Conservation (phyloP, 176 grass and related monocot genomes). For the Oryza glaberrima region DNA sequence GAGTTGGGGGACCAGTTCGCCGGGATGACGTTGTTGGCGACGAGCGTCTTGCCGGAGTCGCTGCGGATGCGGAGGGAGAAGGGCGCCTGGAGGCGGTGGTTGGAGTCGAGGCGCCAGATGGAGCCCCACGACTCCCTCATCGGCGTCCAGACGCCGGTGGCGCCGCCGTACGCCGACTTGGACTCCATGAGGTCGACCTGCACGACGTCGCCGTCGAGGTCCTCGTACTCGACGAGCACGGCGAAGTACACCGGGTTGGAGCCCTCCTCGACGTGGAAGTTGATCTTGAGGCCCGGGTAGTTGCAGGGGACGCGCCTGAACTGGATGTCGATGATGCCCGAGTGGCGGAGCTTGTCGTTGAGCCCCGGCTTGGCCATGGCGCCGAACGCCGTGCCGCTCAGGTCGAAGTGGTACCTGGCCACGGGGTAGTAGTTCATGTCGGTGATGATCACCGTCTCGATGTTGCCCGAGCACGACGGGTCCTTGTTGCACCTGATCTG, state of each 20-base stretch:
- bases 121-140: constrained; percentile 68
- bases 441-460: constrained; percentile 60
- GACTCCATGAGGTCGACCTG: constrained; percentile 66
- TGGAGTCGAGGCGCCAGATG: constrained; percentile 58
- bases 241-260: constrained; percentile 73
- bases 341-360: constrained; percentile 56
- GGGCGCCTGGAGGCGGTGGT: constrained; percentile 45
- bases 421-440: constrained; percentile 71
- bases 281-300: constrained; percentile 37
- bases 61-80: constrained; percentile 69
- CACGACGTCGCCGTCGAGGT: constrained; percentile 60
- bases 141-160: constrained; percentile 50
- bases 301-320: constrained; percentile 63
- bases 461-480: constrained; percentile 59
- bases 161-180: constrained; percentile 18
- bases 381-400: constrained; percentile 71
- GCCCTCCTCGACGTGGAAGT: constrained; percentile 77
- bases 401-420: constrained; percentile 59
- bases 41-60: constrained; percentile 61
- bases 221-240: constrained; percentile 60
- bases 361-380: constrained; percentile 49
- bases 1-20: constrained; percentile 60
- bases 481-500: constrained; percentile 50
- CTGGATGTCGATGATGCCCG: constrained; percentile 65
- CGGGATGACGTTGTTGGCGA: constrained; percentile 65